These are phyloP conservation scores for Lactifluus pinguis DNA, from an alignment of 768 basidiomycete genomes.

Conservation along the genomic window DNA sequence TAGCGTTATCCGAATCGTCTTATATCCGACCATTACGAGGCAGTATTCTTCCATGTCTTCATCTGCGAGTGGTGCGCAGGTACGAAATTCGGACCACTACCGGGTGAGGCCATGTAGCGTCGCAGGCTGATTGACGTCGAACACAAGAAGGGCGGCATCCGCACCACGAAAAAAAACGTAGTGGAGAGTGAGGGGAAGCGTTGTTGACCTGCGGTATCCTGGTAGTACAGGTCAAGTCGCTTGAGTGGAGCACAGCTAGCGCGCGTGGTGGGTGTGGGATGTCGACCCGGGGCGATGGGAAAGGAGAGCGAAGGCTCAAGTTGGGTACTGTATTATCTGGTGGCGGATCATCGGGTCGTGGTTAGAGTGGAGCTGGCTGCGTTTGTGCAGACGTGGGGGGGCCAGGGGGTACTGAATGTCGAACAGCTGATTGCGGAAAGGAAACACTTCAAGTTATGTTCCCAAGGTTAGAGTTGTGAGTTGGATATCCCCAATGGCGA, in stretches of 20 bases:
- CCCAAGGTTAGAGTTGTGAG: too few relatives aligned
- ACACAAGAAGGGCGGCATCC: conserved; percentile 74
- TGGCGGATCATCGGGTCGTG: too few relatives aligned
- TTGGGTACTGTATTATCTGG: too few relatives aligned
- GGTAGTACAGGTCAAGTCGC: conserved; percentile 8
- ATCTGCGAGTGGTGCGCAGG: conserved; percentile 55
- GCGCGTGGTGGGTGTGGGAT: too few relatives aligned
- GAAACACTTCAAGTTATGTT: too few relatives aligned
- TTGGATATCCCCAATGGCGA: too few relatives aligned
- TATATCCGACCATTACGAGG: conserved; percentile 66
- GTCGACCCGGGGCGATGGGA: too few relatives aligned
- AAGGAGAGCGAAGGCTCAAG: too few relatives aligned
- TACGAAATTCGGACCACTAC: conserved; percentile 77
- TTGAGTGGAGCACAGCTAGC: neutral
- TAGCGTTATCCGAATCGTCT: conserved; percentile 29
- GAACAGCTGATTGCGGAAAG: too few relatives aligned
- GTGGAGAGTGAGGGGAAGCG: conserved; percentile 74
- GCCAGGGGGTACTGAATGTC: too few relatives aligned
- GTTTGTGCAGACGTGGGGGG: too few relatives aligned
- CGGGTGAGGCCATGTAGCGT: conserved; percentile 49
- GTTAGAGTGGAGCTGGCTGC: too few relatives aligned
- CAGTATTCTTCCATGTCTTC: conserved; percentile 57
- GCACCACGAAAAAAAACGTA: conserved; percentile 76
- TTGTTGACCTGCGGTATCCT: conserved; percentile 87
- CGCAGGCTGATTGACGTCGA: conserved; percentile 62